Conservation (phyloP, 129 eudicot genomes). For the Erigeron canadensis region DNA sequence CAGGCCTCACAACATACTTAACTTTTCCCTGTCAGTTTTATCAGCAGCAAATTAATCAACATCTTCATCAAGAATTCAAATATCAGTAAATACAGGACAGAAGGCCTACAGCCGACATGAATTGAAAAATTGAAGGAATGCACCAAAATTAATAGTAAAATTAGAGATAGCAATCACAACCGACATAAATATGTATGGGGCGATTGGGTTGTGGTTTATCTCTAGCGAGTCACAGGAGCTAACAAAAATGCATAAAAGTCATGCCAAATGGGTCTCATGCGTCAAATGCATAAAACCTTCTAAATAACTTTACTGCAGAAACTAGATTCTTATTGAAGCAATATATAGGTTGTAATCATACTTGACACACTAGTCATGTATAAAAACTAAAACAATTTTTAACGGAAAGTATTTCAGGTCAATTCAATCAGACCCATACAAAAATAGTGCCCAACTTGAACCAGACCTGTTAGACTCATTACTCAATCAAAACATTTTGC, state of each 20-base stretch:
- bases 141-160: neutral
- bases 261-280: neutral
- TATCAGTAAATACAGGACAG: neutral
- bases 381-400: neutral
- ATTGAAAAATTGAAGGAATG: too few species aligned
- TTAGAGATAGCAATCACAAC: neutral
- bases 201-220: conserved; percentile 4
- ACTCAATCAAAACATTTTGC: neutral
- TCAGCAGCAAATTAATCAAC: conserved; percentile 25
- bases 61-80: neutral
- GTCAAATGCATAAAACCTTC: neutral
- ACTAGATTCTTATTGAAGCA: neutral
- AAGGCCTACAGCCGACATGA: neutral
- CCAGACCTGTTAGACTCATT: too few species aligned
- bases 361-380: neutral
- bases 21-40: conserved; percentile 62
- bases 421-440: too few species aligned
- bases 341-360: neutral
- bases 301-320: neutral
- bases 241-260: too few species aligned
- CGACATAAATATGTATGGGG: neutral
- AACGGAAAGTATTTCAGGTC: too few species aligned
- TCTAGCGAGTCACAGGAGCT: neutral
- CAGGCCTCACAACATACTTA: conserved; percentile 81
- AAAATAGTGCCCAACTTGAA: too few species aligned